Evolutionary conservation across 805 yeast species (phyloP).

Genomic region (Metschnikowia lachancei): DNA sequence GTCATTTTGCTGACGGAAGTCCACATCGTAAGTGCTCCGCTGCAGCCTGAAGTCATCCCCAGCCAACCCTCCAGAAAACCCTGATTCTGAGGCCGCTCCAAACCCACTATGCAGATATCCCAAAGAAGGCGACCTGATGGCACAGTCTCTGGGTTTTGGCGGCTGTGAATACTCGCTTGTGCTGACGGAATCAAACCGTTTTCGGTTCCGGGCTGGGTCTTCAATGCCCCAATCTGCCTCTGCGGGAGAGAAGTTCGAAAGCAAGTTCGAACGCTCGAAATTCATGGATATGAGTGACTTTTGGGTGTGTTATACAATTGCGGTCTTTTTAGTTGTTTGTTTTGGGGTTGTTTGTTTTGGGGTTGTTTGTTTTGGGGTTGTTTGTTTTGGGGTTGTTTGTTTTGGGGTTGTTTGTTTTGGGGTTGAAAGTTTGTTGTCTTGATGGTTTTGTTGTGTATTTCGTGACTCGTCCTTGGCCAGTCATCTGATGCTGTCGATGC

Average conservation of each 20-base stretch:
- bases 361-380: too few relatives aligned
- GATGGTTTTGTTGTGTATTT: too few relatives aligned
- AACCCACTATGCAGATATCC: conserved; percentile 3
- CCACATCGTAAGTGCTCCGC: neutral
- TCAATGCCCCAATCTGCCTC: conserved; percentile 27
- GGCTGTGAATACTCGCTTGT: conserved; percentile 23
- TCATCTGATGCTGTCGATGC: too few relatives aligned
- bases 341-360: too few relatives aligned
- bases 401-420: too few relatives aligned
- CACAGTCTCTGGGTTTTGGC: conserved; percentile 7
- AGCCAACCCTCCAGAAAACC: neutral
- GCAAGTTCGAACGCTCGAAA: conserved; percentile 9
- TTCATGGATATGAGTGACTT: conserved; percentile 5
- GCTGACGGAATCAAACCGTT: conserved; percentile 17
- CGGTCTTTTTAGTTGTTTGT: too few relatives aligned
- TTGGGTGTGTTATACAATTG: neutral
- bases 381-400: too few relatives aligned
- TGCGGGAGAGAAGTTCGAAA: conserved; percentile 16
- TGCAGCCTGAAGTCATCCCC: neutral
- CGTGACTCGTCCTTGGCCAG: too few relatives aligned
- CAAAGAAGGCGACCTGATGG: neutral
- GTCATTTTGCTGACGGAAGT: neutral
- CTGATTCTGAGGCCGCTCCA: conserved; percentile 8
- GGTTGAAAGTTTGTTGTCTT: too few relatives aligned
- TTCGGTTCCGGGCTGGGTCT: conserved; percentile 12